Conservation (phyloP, 176 grass and related monocot species). For the Oropetium thomaeum region DNA sequence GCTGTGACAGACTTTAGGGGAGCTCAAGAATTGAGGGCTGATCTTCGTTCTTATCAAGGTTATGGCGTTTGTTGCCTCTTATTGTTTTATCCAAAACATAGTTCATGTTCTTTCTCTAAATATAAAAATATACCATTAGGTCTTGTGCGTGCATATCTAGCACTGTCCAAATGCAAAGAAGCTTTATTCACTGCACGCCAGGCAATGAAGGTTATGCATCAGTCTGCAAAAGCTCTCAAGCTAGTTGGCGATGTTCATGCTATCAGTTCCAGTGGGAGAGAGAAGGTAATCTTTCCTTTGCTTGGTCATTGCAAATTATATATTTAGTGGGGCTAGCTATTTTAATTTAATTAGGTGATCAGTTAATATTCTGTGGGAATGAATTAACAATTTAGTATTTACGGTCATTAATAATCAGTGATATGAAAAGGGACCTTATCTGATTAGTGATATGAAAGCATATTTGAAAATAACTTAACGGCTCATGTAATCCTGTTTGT, state of each 20-base stretch:
- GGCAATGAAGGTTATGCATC: slow-evolving; percentile 97
- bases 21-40: slow-evolving; percentile 88
- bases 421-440: background rate
- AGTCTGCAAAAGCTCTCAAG: slow-evolving; percentile 98
- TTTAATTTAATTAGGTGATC: background rate
- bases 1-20: slow-evolving; percentile 87
- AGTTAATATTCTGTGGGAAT: background rate
- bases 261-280: slow-evolving; percentile 84
- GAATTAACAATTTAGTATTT: background rate
- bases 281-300: slow-evolving; percentile 61
- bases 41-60: slow-evolving; percentile 99
- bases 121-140: slow-evolving; percentile 40
- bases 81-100: slow-evolving; percentile 7
- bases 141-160: slow-evolving; percentile 81
- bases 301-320: background rate
- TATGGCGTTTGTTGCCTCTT: background rate
- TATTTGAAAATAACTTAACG: background rate
- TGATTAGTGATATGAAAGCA: background rate
- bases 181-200: slow-evolving; percentile 90
- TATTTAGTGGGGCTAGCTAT: background rate
- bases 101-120: background rate
- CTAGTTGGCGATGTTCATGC: slow-evolving; percentile 97
- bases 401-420: background rate
- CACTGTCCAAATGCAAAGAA: slow-evolving; percentile 92
- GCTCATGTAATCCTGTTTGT: background rate